Conservation (phyloP, 2,329 filamentous ascomycete species). For the Fusarium falciforme region DNA sequence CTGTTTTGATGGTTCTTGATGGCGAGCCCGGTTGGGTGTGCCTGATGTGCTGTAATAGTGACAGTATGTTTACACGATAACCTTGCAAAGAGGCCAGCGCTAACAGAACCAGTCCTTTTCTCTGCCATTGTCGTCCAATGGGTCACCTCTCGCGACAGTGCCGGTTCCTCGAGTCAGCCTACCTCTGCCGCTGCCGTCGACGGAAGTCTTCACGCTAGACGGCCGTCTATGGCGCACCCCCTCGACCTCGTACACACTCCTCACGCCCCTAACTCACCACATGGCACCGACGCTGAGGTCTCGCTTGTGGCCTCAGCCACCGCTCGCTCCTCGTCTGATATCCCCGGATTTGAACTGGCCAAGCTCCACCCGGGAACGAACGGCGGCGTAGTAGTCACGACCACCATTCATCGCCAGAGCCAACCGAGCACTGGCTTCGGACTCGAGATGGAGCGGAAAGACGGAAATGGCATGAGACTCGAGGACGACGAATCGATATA, state of each 20-base stretch:
- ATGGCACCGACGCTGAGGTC: conserved; percentile 41
- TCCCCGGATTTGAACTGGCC: conserved; percentile 31
- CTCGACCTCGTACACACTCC: conserved; percentile 13
- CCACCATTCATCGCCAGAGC: conserved; percentile 51
- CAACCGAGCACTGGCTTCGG: conserved; percentile 37
- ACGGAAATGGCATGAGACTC: not conserved
- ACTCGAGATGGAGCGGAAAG: conserved; percentile 8
- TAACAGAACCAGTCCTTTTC: conserved; percentile 62
- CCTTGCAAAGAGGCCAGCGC: not conserved
- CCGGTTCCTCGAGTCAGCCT: conserved; percentile 46
- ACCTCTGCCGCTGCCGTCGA: conserved; percentile 19
- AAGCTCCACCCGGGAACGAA: conserved; percentile 30
- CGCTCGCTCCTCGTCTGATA: conserved; percentile 34
- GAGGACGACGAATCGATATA: conserved; percentile 26
- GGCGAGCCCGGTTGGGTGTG: conserved; percentile 75
- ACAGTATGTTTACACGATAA: conserved; percentile 57
- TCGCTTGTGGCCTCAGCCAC: conserved; percentile 39
- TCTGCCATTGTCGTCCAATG: conserved; percentile 71
- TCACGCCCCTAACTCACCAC: conserved; percentile 21
- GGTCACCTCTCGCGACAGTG: conserved; percentile 62
- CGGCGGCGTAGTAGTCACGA: conserved; percentile 50
- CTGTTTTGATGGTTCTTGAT: conserved; percentile 66
- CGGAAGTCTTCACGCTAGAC: conserved; percentile 18
- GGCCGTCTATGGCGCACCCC: conserved; percentile 13
- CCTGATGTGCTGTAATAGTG: conserved; percentile 73